Evolutionary conservation across 2,329 filamentous ascomycete genomes (phyloP).

Genomic region (Fusarium goolgardi): DNA sequence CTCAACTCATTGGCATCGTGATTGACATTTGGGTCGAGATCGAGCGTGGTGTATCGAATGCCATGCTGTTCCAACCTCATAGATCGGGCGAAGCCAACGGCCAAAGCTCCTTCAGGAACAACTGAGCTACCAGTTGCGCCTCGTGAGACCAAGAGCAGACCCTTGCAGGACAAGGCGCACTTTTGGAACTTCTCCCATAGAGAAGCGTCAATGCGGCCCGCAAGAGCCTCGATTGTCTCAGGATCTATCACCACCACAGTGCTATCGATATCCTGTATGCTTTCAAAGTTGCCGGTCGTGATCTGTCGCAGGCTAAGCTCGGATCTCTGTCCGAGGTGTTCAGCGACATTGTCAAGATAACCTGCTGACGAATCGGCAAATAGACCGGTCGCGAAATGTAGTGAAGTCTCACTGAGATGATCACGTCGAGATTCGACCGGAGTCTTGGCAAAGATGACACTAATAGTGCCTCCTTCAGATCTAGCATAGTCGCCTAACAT

Average conservation of each 20-base stretch:
- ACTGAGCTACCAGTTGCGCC: conserved; percentile 2
- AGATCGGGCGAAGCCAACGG: conserved; percentile 5
- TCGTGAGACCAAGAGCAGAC: conserved; percentile 1
- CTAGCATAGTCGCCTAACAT: conserved; percentile 3
- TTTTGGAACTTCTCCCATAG: conserved; percentile 7
- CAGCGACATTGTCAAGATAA: neutral
- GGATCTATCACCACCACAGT: conserved; percentile 2
- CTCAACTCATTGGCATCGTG: neutral
- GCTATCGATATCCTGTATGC: neutral
- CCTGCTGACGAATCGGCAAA: conserved; percentile 3
- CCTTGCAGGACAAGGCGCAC: conserved; percentile 6
- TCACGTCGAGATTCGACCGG: conserved; percentile 1
- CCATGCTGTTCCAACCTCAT: conserved; percentile 6
- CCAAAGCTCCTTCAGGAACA: conserved; percentile 6
- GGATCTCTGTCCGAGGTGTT: neutral
- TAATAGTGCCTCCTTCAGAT: conserved; percentile 2
- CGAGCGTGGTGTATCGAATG: conserved; percentile 4
- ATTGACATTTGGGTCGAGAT: conserved; percentile 1
- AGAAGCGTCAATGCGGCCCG: neutral
- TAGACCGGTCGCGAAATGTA: conserved; percentile 2
- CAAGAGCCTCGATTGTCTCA: conserved; percentile 7
- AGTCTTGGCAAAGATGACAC: conserved; percentile 2
- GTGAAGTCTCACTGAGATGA: conserved; percentile 7
- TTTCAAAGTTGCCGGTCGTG: conserved; percentile 1
- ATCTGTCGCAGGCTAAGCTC: neutral